Evolutionary conservation across 495 filamentous ascomycete genomes (phyloP), one percentile per base, ranked within the genome.

Genomic region (Tetracladium setigerum): DNA sequence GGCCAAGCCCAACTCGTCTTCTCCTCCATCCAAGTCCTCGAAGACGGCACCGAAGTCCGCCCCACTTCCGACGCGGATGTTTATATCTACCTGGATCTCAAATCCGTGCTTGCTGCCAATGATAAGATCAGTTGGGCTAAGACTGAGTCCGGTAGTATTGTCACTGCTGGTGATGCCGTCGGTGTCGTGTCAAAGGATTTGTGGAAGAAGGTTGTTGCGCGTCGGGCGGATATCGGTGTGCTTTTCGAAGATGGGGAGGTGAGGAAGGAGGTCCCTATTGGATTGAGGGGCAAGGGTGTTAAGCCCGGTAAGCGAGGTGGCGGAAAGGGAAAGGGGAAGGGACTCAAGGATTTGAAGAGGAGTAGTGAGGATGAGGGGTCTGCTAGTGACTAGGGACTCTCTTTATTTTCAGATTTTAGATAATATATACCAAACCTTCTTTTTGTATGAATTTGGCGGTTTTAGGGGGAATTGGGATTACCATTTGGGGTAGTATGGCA

Each of bases 1-100:
- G 71, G 72, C 0, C 66, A 92, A 41, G 85, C 82, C 39, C 89
- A 95, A 54, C 79, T 96, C 8, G 88, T 95, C 54, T 92, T 92
- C 57, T 81, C 85, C 2, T 72, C 77, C 2, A 85, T 84, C 1
- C 60, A 84, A 30, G 78, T 82, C 0, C 52, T 59, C 18, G 53
- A 49, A 10, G 55, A 53, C 0, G 59, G 54, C 7, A 48, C 47
- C 30, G 59, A 58, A 30, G 87, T 91, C 0, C 78, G 94, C 8
- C 84, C 79, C 8, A 87, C 89, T 0, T 66, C 60, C 4, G 82
- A 88, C 50, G 82, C 85, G 1, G 81, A 90, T 56, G 62, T 96
- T 22, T 61, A 92, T 15, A 76, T 98, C 30, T 91, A 83, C 60
- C 69, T 95, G 36, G 81, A 95, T 63, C 66, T 95, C 27, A 67